phyloP scores from a whole-genome alignment of 1,284 basidiomycete genomes.

The Meripilus lineatus region DNA sequence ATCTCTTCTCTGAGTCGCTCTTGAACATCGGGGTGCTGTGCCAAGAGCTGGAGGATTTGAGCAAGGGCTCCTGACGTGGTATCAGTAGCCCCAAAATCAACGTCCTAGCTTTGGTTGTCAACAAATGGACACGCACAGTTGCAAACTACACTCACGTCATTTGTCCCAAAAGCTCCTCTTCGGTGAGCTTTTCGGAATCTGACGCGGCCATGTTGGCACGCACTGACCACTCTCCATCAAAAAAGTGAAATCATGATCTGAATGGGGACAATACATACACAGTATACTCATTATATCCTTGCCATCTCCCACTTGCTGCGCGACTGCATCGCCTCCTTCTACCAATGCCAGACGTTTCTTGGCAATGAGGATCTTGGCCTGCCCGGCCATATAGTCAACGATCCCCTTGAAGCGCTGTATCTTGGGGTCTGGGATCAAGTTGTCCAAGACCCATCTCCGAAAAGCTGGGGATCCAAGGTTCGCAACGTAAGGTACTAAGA shows the following conservation, averaged over 20 bases:
- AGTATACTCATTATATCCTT: slow-evolving; percentile 6
- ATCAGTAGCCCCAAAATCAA: slow-evolving; percentile 15
- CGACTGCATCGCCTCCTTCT: background rate
- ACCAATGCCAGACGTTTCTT: background rate
- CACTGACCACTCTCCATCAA: too few species aligned
- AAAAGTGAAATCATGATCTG: background rate
- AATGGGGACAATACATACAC: background rate
- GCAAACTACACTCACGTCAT: slow-evolving; percentile 14
- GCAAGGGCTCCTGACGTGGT: slow-evolving; percentile 20
- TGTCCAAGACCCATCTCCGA: background rate
- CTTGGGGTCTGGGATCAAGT: slow-evolving; percentile 1
- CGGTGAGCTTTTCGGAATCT: slow-evolving; percentile 20
- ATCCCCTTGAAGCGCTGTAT: background rate
- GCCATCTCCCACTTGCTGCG: background rate
- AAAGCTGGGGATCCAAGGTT: background rate
- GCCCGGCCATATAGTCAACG: background rate
- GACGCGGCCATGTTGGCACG: slow-evolving; percentile 20
- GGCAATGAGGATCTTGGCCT: background rate
- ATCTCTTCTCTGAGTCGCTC: slow-evolving; percentile 17
- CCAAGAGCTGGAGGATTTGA: slow-evolving; percentile 16
- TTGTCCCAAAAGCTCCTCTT: slow-evolving; percentile 23
- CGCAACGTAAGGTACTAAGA: background rate
- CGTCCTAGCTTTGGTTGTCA: background rate
- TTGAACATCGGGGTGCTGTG: slow-evolving; percentile 15
- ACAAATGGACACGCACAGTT: background rate